These are phyloP conservation scores for Cochlearia excelsa DNA, from an alignment of 345 rosid species.

Conservation along the genomic window DNA sequence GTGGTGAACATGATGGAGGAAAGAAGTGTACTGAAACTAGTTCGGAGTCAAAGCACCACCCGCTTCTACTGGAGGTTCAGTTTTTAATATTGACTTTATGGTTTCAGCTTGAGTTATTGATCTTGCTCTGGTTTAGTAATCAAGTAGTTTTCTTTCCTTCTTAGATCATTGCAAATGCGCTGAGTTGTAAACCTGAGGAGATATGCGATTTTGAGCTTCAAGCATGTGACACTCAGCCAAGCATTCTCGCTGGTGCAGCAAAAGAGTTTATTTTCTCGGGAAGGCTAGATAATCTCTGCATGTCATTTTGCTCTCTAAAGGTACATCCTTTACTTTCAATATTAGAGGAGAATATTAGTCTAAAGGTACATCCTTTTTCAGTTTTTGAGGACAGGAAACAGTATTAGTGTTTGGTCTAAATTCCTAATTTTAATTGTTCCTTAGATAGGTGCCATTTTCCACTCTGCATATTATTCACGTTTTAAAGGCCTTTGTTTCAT, in stretches of 20 bases:
- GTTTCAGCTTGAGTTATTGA: neutral
- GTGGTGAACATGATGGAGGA: conserved; percentile 34
- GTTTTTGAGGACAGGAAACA: too few relatives aligned
- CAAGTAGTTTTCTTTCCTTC: conserved; percentile 15
- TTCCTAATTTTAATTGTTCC: neutral
- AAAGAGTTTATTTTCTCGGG: conserved; percentile 93
- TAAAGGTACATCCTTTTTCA: neutral
- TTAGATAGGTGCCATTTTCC: too few relatives aligned
- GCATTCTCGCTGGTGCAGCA: conserved; percentile 73
- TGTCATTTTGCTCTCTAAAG: conserved; percentile 90
- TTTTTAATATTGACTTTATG: conserved; percentile 2
- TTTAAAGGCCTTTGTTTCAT: too few relatives aligned
- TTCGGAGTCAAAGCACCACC: conserved; percentile 58
- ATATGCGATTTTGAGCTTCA: conserved; percentile 94
- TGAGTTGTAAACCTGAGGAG: conserved; percentile 64
- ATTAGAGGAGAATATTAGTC: conserved; percentile 7
- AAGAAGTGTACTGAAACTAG: conserved; percentile 31
- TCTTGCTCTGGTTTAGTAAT: conserved; percentile 12
- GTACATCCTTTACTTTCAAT: conserved; percentile 33
- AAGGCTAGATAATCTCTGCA: conserved; percentile 98
- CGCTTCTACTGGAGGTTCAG: conserved; percentile 66
- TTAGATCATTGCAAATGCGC: conserved; percentile 61
- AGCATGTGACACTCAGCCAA: conserved; percentile 96
- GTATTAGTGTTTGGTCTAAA: neutral
- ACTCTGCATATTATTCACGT: too few relatives aligned